Percentiles rank a stretch among this genome's conserved stretches.
Conservation (phyloP, 345 rosid species). For the Firmiana major region DNA sequence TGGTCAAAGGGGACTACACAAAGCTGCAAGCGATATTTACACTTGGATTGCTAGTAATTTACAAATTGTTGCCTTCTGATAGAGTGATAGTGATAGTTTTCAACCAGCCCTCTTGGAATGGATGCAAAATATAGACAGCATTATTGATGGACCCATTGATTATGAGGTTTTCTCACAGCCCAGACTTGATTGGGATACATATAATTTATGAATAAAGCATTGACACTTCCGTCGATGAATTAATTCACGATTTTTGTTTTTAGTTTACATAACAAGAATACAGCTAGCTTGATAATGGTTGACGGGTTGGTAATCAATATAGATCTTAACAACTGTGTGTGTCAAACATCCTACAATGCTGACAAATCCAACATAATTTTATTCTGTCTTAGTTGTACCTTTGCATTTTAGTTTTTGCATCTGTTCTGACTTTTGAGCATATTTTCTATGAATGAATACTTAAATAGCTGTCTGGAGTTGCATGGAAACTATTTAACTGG, state of each 20-base stretch:
- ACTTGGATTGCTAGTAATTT: slow-evolving; percentile 74
- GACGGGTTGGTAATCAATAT: neutral
- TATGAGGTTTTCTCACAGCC: slow-evolving; percentile 89
- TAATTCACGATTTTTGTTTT: neutral
- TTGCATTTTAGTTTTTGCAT: neutral
- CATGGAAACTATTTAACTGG: neutral
- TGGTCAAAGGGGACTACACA: slow-evolving; percentile 86
- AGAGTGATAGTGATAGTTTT: slow-evolving; percentile 50
- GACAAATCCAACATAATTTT: neutral
- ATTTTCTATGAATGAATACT: neutral
- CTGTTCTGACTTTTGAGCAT: neutral
- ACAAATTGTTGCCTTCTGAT: slow-evolving; percentile 82
- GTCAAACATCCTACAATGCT: neutral
- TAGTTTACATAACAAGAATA: neutral
- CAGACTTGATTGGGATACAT: slow-evolving; percentile 90
- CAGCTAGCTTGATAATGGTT: neutral
- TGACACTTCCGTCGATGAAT: slow-evolving; percentile 17
- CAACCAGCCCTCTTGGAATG: slow-evolving; percentile 72
- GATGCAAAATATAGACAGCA: slow-evolving; percentile 67
- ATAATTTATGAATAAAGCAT: slow-evolving; percentile 30
- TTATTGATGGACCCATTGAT: slow-evolving; percentile 77
- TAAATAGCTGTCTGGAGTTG: neutral
- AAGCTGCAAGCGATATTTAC: slow-evolving; percentile 98
- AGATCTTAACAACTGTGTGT: neutral
- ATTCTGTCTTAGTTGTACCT: neutral